These are phyloP conservation scores for Xylaria sp. DNA, from an alignment of 2,329 filamentous ascomycete genomes.

Conservation along the genomic window DNA sequence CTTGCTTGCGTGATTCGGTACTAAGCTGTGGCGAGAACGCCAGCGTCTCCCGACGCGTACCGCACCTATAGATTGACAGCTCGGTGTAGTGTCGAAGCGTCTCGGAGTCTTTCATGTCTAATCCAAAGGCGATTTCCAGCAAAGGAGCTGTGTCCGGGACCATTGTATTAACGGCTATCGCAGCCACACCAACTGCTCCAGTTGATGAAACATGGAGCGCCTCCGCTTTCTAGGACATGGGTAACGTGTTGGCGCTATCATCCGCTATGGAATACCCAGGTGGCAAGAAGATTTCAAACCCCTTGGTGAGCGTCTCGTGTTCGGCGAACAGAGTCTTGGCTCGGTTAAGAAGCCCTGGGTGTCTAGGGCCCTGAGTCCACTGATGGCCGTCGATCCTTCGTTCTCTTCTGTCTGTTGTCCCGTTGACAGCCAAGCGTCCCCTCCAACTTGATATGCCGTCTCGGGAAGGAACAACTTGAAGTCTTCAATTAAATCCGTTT, in stretches of 20 bases:
- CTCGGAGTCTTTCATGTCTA: not conserved
- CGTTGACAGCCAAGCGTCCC: not conserved
- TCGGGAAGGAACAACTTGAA: not conserved
- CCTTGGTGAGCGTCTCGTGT: not conserved
- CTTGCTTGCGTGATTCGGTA: not conserved
- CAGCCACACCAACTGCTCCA: not conserved
- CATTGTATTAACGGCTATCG: not conserved
- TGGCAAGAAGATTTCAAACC: not conserved
- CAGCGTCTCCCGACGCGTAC: not conserved
- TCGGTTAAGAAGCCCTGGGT: not conserved
- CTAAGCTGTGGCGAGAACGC: not conserved
- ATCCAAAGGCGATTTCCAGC: not conserved
- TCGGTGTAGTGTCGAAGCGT: not conserved
- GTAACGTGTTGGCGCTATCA: not conserved
- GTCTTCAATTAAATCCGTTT: not conserved
- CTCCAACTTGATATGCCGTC: not conserved
- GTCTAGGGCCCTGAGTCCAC: not conserved
- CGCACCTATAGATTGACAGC: not conserved
- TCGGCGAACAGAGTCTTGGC: not conserved
- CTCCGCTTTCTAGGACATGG: not conserved
- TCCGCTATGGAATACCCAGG: not conserved
- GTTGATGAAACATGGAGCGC: not conserved
- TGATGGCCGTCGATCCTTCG: not conserved
- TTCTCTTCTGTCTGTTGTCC: not conserved
- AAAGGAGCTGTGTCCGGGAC: not conserved